Percentiles rank a stretch among this genome's conserved stretches.
Conservation (phyloP, 2,329 filamentous ascomycete genomes). For the Arthrobotrys entomopaga region DNA sequence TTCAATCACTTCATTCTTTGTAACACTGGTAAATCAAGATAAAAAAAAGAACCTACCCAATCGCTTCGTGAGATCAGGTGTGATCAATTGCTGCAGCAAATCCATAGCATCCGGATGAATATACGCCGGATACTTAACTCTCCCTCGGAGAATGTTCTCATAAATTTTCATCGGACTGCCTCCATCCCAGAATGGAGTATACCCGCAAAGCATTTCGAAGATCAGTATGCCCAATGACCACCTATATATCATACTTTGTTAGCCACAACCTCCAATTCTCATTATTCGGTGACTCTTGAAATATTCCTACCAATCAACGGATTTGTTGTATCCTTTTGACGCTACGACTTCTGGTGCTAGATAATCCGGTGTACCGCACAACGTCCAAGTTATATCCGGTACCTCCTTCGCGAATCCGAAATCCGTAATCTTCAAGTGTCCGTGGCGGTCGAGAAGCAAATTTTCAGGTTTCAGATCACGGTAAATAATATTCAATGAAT, state of each 20-base stretch:
- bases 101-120: slow-evolving; percentile 95
- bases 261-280: slow-evolving; percentile 45
- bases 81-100: slow-evolving; percentile 90
- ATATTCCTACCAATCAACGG: slow-evolving; percentile 86
- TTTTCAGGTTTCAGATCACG: slow-evolving; percentile 97
- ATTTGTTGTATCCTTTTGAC: slow-evolving; percentile 99
- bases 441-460: slow-evolving; percentile 87
- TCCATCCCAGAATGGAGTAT: slow-evolving; percentile 98
- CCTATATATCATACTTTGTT: slow-evolving; percentile 66
- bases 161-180: slow-evolving; percentile 99
- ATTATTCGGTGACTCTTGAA: neutral
- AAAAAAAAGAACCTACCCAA: slow-evolving; percentile 63
- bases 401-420: slow-evolving; percentile 99
- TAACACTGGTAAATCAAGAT: neutral
- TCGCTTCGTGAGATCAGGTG: slow-evolving; percentile 91
- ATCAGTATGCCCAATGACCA: slow-evolving; percentile 98
- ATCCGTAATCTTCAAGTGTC: slow-evolving; percentile 95
- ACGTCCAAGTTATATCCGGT: slow-evolving; percentile 98
- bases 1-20: neutral
- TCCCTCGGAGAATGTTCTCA: slow-evolving; percentile 96
- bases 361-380: slow-evolving; percentile 97
- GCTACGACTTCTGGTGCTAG: slow-evolving; percentile 98
- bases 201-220: slow-evolving; percentile 99
- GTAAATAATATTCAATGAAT: slow-evolving; percentile 96
- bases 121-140: slow-evolving; percentile 96